A percentile compares a stretch with the other conserved stretches of the same genome.
Conservation (phyloP, 768 basidiomycete genomes). For the Ramaria sp. region DNA sequence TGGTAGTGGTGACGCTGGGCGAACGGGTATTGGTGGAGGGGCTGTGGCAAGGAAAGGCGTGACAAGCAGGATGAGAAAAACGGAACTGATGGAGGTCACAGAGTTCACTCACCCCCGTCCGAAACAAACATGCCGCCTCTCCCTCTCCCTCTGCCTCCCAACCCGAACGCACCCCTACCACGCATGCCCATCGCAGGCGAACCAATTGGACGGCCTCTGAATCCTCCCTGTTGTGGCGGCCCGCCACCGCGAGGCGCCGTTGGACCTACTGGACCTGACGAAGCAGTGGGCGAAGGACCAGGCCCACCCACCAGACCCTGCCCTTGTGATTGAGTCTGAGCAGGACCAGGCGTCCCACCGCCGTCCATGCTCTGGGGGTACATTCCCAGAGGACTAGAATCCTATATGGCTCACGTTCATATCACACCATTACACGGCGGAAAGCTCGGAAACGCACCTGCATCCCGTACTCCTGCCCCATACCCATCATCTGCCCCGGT, state of each 20-base stretch:
- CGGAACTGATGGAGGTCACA: background rate
- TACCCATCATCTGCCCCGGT: conserved; percentile 33
- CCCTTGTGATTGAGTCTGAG: no score
- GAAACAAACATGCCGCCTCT: conserved; percentile 27
- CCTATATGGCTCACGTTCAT: conserved; percentile 33
- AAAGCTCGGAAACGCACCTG: conserved; percentile 54
- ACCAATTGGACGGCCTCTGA: conserved; percentile 6
- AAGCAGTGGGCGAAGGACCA: conserved; percentile 15
- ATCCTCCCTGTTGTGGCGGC: background rate
- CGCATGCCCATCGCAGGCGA: conserved; percentile 23
- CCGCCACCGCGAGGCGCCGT: conserved; percentile 3
- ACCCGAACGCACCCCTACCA: conserved; percentile 31
- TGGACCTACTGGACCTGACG: conserved; percentile 8
- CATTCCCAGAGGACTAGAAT: conserved; percentile 54
- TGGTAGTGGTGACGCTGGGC: conserved; percentile 76
- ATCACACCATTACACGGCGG: no score
- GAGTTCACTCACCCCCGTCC: conserved; percentile 23
- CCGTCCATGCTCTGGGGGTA: conserved; percentile 51
- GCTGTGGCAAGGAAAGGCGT: conserved; percentile 6
- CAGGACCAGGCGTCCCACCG: conserved; percentile 31
- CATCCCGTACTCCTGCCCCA: conserved; percentile 59
- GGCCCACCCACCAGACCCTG: conserved; percentile 25
- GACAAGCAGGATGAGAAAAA: conserved; percentile 24
- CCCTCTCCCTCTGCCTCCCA: conserved; percentile 28
- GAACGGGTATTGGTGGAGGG: conserved; percentile 42